A percentile compares a stretch with the other conserved stretches of the same genome.
Evolutionary conservation across 2,329 filamentous ascomycete species (phyloP).

Genomic region (Mycogone perniciosa): DNA sequence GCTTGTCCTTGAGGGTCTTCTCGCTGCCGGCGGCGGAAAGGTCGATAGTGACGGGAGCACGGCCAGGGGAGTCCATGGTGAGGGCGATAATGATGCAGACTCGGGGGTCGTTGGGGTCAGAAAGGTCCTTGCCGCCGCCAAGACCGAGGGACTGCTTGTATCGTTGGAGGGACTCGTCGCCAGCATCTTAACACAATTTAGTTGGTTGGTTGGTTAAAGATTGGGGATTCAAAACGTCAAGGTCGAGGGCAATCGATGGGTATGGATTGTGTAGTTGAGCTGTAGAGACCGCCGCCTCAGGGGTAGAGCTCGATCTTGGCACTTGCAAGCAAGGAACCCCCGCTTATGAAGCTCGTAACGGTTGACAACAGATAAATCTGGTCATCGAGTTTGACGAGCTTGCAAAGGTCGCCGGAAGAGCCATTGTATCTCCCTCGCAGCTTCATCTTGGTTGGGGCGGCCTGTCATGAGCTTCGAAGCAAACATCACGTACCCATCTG

Average conservation of each 20-base stretch:
- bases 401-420: too few species aligned
- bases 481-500: slow-evolving; percentile 66
- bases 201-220: slow-evolving; percentile 15
- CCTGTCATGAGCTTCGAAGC: background rate
- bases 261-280: too few species aligned
- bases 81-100: slow-evolving; percentile 92
- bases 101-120: slow-evolving; percentile 73
- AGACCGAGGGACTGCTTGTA: slow-evolving; percentile 97
- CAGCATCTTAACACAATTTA: slow-evolving; percentile 40
- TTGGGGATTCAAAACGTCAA: background rate
- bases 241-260: background rate
- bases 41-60: slow-evolving; percentile 81
- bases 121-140: slow-evolving; percentile 63
- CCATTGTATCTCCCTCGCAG: too few species aligned
- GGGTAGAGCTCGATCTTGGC: too few species aligned
- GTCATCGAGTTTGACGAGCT: too few species aligned
- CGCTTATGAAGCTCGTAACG: too few species aligned
- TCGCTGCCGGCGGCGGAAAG: slow-evolving; percentile 69
- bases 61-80: slow-evolving; percentile 78
- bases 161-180: slow-evolving; percentile 90
- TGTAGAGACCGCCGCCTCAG: too few species aligned
- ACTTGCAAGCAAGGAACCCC: too few species aligned
- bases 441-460: too few species aligned
- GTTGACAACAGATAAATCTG: too few species aligned
- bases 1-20: slow-evolving; percentile 75